Evolutionary conservation across 805 yeast genomes (phyloP).

Genomic region (Lachancea quebecensis): DNA sequence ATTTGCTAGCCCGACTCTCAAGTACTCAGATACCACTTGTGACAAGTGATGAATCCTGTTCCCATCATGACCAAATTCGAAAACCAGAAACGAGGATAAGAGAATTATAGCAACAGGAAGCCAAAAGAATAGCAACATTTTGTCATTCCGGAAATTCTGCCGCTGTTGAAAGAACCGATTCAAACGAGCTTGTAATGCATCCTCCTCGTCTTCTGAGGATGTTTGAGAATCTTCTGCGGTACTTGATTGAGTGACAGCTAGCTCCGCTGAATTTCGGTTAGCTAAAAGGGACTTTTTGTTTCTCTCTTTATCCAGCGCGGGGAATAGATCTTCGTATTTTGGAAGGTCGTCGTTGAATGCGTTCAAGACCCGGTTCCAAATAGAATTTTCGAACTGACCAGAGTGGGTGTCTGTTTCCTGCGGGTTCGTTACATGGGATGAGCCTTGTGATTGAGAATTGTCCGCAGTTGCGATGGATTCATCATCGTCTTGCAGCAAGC

Average conservation of each 20-base stretch:
- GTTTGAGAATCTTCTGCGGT: slow-evolving; percentile 20
- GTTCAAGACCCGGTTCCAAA: slow-evolving; percentile 35
- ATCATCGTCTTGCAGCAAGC: slow-evolving; percentile 18
- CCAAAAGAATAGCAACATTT: slow-evolving; percentile 87
- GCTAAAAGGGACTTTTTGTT: neutral
- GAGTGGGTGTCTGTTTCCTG: neutral
- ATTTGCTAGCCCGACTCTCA: slow-evolving; percentile 41
- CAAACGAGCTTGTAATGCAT: slow-evolving; percentile 31
- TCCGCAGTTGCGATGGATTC: neutral
- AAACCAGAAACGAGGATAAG: slow-evolving; percentile 39
- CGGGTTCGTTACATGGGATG: neutral
- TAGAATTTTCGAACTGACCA: slow-evolving; percentile 19
- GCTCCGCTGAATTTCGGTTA: neutral
- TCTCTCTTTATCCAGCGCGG: slow-evolving; percentile 34
- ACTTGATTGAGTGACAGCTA: neutral
- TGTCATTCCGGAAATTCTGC: slow-evolving; percentile 56
- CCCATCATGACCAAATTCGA: slow-evolving; percentile 33
- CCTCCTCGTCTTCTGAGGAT: slow-evolving; percentile 30
- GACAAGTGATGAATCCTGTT: slow-evolving; percentile 25
- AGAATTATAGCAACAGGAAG: slow-evolving; percentile 63
- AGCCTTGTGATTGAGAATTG: neutral
- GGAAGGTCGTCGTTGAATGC: slow-evolving; percentile 49
- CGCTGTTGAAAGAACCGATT: slow-evolving; percentile 38
- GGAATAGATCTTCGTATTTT: slow-evolving; percentile 69
- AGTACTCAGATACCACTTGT: slow-evolving; percentile 33